phyloP scores from a whole-genome alignment of 371 early-diverging fungal species.

The Apophysomyces elegans region DNA sequence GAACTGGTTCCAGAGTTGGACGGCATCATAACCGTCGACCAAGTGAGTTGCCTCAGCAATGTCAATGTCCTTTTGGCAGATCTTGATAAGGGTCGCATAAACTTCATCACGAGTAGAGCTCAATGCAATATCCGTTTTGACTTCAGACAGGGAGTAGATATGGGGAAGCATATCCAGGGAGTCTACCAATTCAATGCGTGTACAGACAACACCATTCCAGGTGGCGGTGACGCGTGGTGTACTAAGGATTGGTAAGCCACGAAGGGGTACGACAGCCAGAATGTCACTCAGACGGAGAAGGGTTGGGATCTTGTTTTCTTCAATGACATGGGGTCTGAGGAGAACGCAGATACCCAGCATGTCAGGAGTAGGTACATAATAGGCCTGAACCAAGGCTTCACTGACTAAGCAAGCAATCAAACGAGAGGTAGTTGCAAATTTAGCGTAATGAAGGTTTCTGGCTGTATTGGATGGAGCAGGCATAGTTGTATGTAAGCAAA shows the following conservation, averaged over 20 bases:
- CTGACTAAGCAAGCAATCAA: constrained; percentile 63
- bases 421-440: constrained; percentile 64
- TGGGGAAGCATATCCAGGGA: constrained; percentile 51
- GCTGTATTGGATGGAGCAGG: constrained; percentile 23
- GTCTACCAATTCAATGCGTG: constrained; percentile 44
- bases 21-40: constrained; percentile 41
- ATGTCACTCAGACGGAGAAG: constrained; percentile 24
- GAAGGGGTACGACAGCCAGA: constrained; percentile 45
- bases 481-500: constrained; percentile 16
- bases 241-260: constrained; percentile 41
- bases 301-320: background rate
- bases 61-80: background rate
- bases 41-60: constrained; percentile 15
- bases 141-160: constrained; percentile 30
- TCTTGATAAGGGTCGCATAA: background rate
- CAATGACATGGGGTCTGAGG: constrained; percentile 1
- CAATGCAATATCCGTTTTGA: constrained; percentile 7
- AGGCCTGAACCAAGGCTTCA: constrained; percentile 56
- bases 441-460: constrained; percentile 46
- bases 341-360: constrained; percentile 22
- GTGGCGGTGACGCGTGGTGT: constrained; percentile 7
- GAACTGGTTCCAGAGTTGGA: constrained; percentile 43
- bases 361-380: constrained; percentile 33
- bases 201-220: constrained; percentile 33
- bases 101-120: constrained; percentile 12